These are phyloP conservation scores for Sugiyamaella xylanicola DNA, from an alignment of 1,139 yeast genomes.

Conservation along the genomic window DNA sequence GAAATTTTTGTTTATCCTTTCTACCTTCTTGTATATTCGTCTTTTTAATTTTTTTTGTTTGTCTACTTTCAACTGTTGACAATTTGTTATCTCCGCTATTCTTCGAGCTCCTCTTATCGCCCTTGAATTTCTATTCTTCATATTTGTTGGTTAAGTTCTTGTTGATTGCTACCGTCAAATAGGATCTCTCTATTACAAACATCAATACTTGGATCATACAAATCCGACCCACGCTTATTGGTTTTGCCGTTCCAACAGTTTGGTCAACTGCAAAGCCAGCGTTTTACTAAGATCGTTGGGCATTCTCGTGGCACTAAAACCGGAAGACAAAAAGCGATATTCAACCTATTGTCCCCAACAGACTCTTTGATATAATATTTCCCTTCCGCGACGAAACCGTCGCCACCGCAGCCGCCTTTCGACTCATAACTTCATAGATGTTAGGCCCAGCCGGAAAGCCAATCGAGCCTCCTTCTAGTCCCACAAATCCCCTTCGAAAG, in stretches of 20 bases:
- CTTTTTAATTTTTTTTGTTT: too few species aligned
- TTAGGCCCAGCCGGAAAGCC: constrained; percentile 18
- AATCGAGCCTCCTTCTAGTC: constrained; percentile 16
- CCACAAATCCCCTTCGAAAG: constrained; percentile 16
- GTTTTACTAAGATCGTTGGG: not conserved
- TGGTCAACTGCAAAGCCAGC: not conserved
- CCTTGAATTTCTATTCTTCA: not conserved
- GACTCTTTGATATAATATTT: not conserved
- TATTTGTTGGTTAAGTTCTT: not conserved
- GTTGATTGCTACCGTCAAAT: not conserved
- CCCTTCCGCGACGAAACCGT: not conserved
- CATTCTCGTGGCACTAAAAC: not conserved
- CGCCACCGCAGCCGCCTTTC: not conserved
- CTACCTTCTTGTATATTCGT: too few species aligned
- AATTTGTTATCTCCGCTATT: too few species aligned
- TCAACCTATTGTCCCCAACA: not conserved
- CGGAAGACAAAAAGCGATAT: not conserved
- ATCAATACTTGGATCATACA: not conserved
- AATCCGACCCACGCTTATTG: too few species aligned
- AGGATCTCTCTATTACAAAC: not conserved
- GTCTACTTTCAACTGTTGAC: not conserved
- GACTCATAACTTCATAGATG: constrained; percentile 1
- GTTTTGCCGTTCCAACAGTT: not conserved
- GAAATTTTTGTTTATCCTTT: not conserved
- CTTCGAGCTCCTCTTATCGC: too few species aligned